These are phyloP conservation scores for Priceomyces fermenticarens DNA, from an alignment of 805 yeast species.

Conservation along the genomic window DNA sequence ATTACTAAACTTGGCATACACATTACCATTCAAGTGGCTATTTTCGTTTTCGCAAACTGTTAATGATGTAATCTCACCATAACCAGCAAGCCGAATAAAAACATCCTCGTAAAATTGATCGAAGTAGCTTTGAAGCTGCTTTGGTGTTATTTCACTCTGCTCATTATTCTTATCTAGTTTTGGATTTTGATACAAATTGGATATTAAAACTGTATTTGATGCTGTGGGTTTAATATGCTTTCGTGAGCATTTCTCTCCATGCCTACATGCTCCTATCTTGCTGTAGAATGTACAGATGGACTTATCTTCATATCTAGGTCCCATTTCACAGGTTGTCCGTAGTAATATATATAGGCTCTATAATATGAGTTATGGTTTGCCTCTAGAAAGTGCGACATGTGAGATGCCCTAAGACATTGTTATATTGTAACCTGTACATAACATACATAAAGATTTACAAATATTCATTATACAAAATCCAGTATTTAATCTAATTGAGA, in stretches of 20 bases:
- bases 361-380: no score
- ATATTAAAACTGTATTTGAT: slow-evolving; percentile 63
- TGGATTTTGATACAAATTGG: slow-evolving; percentile 66
- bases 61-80: slow-evolving; percentile 56
- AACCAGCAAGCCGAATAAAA: slow-evolving; percentile 53
- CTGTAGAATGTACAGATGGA: slow-evolving; percentile 57
- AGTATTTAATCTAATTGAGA: neutral
- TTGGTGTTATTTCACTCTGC: slow-evolving; percentile 28
- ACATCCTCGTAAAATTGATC: slow-evolving; percentile 70
- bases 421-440: no score
- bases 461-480: neutral
- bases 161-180: slow-evolving; percentile 33
- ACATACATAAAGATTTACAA: no score
- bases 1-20: slow-evolving; percentile 60
- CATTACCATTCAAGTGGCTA: slow-evolving; percentile 83
- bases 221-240: slow-evolving; percentile 63
- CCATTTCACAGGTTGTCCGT: neutral
- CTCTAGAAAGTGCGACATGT: no score
- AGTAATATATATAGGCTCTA: no score
- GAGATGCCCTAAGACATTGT: no score
- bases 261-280: slow-evolving; percentile 91
- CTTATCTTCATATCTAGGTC: slow-evolving; percentile 4
- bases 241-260: slow-evolving; percentile 83
- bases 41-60: slow-evolving; percentile 81
- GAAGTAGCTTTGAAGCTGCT: slow-evolving; percentile 45